Base-by-base conservation (phyloP, 2,329 filamentous ascomycete species). In the Neophaeococcomyces aloes region DNA sequence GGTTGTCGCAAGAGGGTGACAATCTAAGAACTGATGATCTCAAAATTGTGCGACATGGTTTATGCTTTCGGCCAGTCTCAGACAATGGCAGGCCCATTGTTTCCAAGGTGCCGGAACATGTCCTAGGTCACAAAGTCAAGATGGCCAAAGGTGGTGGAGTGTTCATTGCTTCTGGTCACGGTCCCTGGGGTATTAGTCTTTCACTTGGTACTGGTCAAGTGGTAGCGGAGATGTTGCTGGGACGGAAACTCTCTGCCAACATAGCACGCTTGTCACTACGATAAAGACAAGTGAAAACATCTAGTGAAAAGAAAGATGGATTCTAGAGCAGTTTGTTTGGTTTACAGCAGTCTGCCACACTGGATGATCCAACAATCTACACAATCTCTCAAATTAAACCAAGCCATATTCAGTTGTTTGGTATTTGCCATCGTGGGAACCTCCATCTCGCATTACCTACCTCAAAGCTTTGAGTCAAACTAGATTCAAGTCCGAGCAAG, bases 1-100 rank as follows among this genome's bases (percentile, higher is more conserved):
- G 62, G 3, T 51, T 58, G 13, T 44, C 53, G 0, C 46, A 44
- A 5, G 39, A 44, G 32, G 47, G 41, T 10, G 45, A 42, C 29
- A 54, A 56, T 0, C 55, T 60, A 1, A 65, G 63, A 3, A 56
- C 59, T 0, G 66, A 73, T 32, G 75, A 79, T 37, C 50, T 86
- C 13, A 70, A 83, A 50, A 62, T 84, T 10, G 57, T 86, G 8
- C 70, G 79, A 29, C 72, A 79, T 51, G 76, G 75, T 0, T 58
- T 88, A 45, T 89, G 84, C 58, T 87, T 86, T 62, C 72, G 85
- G 10, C 83, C 84, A 0, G 73, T 83, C 2, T 81, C 81, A 17
- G 63, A 68, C 1, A 71, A 68, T 39, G 83, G 82, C 0, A 67
- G 66, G 19, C 83, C 84, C 0, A 74, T 86, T 19, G 56, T 88